phyloP scores from a whole-genome alignment of 129 eudicot genomes.

The Centrapalus pauciflorus region DNA sequence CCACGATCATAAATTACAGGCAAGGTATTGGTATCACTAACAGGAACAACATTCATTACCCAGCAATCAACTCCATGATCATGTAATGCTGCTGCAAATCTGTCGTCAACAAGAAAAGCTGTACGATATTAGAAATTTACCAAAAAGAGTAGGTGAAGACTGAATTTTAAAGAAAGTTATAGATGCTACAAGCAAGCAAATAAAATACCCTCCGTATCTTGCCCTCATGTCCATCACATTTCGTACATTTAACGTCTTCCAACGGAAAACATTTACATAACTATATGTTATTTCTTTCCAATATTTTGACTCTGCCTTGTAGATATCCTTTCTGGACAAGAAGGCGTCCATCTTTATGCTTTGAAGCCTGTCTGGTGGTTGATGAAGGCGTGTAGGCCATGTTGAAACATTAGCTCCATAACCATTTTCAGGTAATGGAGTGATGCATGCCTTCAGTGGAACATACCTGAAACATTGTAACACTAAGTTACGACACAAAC shows the following conservation, averaged over 20 bases:
- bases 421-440: conserved; percentile 54
- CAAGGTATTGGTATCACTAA: conserved; percentile 68
- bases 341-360: conserved; percentile 79
- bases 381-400: conserved; percentile 79
- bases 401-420: conserved; percentile 55
- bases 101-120: conserved; percentile 24
- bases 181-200: background rate
- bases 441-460: conserved; percentile 59
- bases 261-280: conserved; percentile 51
- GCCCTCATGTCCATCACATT: conserved; percentile 89
- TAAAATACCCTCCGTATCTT: conserved; percentile 76
- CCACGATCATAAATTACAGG: conserved; percentile 87
- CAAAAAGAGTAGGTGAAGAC: background rate
- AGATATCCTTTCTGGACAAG: conserved; percentile 65
- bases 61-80: conserved; percentile 65
- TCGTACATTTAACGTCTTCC: conserved; percentile 39
- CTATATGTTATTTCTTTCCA: conserved; percentile 61
- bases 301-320: conserved; percentile 71
- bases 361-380: conserved; percentile 68
- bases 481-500: background rate
- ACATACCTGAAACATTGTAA: conserved; percentile 53
- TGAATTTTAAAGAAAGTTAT: background rate
- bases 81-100: conserved; percentile 77
- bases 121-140: background rate
- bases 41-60: conserved; percentile 95